A percentile compares a stretch with the other conserved stretches of the same genome.
phyloP scores from a whole-genome alignment of 345 rosid genomes.

The Diplotaxis tenuifolia region DNA sequence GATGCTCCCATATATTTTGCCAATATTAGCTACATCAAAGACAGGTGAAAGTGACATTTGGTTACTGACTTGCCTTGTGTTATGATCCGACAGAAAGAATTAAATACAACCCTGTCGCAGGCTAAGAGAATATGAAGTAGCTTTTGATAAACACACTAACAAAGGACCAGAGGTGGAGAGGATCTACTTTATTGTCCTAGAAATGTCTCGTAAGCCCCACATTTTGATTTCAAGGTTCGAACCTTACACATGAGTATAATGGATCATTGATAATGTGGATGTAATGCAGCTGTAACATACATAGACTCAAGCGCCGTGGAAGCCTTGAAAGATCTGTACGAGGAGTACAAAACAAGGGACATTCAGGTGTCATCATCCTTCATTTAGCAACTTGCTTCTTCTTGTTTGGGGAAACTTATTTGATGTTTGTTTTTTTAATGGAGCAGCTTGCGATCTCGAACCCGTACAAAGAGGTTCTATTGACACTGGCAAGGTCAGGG shows the following conservation, averaged over 20 bases:
- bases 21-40: slow-evolving; percentile 87
- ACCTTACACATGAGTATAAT: not conserved
- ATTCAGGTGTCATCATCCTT: slow-evolving; percentile 54
- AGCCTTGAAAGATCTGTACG: slow-evolving; percentile 85
- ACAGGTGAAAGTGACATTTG: slow-evolving; percentile 49
- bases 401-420: not conserved
- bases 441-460: slow-evolving; percentile 84
- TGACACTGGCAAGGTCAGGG: slow-evolving; percentile 75
- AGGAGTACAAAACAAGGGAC: slow-evolving; percentile 78
- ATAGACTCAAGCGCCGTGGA: slow-evolving; percentile 93
- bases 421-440: not conserved
- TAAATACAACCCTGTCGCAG: slow-evolving; percentile 40
- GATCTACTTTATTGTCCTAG: slow-evolving; percentile 75
- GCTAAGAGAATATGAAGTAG: slow-evolving; percentile 83
- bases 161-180: slow-evolving; percentile 91
- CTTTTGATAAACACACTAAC: slow-evolving; percentile 61
- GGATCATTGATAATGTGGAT: not conserved
- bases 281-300: slow-evolving; percentile 72
- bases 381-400: not conserved
- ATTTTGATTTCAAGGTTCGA: not conserved
- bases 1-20: slow-evolving; percentile 99
- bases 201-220: slow-evolving; percentile 82
- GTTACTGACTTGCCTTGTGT: slow-evolving; percentile 1
- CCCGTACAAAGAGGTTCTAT: slow-evolving; percentile 75
- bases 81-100: slow-evolving; percentile 13